Conservation (phyloP, 352 stramenopile genomes). For the Globisporangium cylindrosporum region DNA sequence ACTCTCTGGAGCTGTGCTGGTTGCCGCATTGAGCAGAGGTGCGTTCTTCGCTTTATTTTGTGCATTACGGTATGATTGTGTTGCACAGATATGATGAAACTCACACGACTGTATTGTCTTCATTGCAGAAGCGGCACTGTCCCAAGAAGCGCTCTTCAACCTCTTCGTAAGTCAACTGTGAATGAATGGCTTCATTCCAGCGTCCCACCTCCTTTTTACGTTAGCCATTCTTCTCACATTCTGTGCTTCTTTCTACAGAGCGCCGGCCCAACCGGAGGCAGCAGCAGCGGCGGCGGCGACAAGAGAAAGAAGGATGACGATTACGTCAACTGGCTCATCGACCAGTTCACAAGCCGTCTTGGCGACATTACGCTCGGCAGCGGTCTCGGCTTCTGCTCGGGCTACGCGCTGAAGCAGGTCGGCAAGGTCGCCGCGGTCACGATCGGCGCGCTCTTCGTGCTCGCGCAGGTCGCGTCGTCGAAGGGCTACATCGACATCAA, state of each 20-base stretch:
- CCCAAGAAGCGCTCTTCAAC: slow-evolving; percentile 42
- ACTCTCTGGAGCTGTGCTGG: slow-evolving; percentile 45
- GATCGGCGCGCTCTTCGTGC: slow-evolving; percentile 76
- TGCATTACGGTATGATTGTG: slow-evolving; percentile 1
- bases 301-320: slow-evolving; percentile 40
- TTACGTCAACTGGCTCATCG: slow-evolving; percentile 59
- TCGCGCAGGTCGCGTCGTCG: slow-evolving; percentile 63
- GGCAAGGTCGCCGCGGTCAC: slow-evolving; percentile 75
- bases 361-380: slow-evolving; percentile 73
- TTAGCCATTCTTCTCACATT: neutral
- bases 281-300: slow-evolving; percentile 21
- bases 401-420: slow-evolving; percentile 81
- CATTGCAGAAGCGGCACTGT: slow-evolving; percentile 35
- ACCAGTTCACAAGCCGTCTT: slow-evolving; percentile 53
- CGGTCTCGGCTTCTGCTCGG: slow-evolving; percentile 78
- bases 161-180: slow-evolving; percentile 20
- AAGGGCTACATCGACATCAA: slow-evolving; percentile 90
- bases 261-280: slow-evolving; percentile 20
- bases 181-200: neutral
- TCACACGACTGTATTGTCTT: neutral
- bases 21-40: slow-evolving; percentile 42
- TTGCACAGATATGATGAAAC: neutral
- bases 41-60: neutral
- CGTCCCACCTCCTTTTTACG: neutral
- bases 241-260: slow-evolving; percentile 20